These are phyloP conservation scores for Hemileccinum rubropunctum DNA, from an alignment of 768 basidiomycete species.

Conservation along the genomic window DNA sequence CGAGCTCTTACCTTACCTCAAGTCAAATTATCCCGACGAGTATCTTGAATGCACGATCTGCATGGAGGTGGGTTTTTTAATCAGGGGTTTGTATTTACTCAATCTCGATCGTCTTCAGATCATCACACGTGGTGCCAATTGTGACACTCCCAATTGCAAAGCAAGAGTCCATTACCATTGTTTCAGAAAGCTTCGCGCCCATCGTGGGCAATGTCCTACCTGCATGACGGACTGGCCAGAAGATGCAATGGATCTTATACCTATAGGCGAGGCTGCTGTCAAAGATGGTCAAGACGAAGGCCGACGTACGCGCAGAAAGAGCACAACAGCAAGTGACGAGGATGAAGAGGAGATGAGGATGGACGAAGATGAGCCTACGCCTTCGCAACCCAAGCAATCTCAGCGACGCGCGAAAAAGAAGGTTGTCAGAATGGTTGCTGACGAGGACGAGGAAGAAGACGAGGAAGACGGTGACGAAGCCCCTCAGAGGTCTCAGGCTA, in stretches of 20 bases:
- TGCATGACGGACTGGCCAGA: slow-evolving; percentile 62
- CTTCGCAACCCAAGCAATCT: slow-evolving; percentile 30
- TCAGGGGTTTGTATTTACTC: neutral
- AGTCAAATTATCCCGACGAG: slow-evolving; percentile 68
- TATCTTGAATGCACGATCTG: slow-evolving; percentile 73
- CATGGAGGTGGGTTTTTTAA: slow-evolving; percentile 45
- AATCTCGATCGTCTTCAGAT: slow-evolving; percentile 39
- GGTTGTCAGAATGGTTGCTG: slow-evolving; percentile 40
- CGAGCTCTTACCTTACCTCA: slow-evolving; percentile 74
- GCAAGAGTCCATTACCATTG: slow-evolving; percentile 64
- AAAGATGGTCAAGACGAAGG: slow-evolving; percentile 55
- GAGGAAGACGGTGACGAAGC: slow-evolving; percentile 23
- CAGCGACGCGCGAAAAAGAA: slow-evolving; percentile 30
- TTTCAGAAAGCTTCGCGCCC: slow-evolving; percentile 48
- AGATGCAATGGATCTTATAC: slow-evolving; percentile 45
- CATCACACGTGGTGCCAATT: slow-evolving; percentile 66
- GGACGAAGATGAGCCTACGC: slow-evolving; percentile 32
- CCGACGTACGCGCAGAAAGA: slow-evolving; percentile 35
- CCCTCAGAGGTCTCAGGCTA: slow-evolving; percentile 18
- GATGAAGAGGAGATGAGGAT: slow-evolving; percentile 41
- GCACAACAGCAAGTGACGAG: slow-evolving; percentile 35
- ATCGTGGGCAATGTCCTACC: slow-evolving; percentile 48
- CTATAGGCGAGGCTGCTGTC: slow-evolving; percentile 69
- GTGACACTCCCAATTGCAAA: slow-evolving; percentile 60
- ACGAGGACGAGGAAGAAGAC: slow-evolving; percentile 42